Evolutionary conservation across 1,284 basidiomycete species (phyloP), one percentile per base, ranked within the genome.

Genomic region (Paramarasmius palmivorus): DNA sequence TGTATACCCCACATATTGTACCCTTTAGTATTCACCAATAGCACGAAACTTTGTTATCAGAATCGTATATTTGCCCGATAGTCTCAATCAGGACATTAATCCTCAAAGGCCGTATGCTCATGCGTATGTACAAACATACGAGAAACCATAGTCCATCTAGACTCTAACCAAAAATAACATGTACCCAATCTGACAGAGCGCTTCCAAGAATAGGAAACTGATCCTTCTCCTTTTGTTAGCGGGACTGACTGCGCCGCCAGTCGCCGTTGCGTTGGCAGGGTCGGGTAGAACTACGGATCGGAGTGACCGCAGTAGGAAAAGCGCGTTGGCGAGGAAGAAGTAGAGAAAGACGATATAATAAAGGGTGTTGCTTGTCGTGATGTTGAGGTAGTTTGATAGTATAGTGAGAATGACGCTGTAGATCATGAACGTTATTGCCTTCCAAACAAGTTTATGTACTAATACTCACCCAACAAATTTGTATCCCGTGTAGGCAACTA

Each of bases 391-490:
- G 6, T 82, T 81, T 0, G 81, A 79, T 0, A 88, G 65, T 6
- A 93, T 69, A 1, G 86, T 85, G 14, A 86, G 67, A 54, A 93
- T 91, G 15, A 93, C 88, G 2, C 90, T 92, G 61, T 5, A 47
- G 15, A 29, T 8, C 4, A 50, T 37, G 46, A 45, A 26, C 12
- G 26, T 29, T 55, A 44, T 58, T 22, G 19, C 35, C 20, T 6
- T 4, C 14, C n/a, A 34, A 17, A 12, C 9, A 25, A 12, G 3
- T n/a, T 29, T 44, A 29, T 12, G 17, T 10, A 29, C 39, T 8
- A 36, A 34, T 40, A 67, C 80, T 19, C 59, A 93, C 92, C 93
- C 94, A 42, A 98, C 93, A 65, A 99, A 99, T 68, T 99, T 99
- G 76, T 99, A 99, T 0, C 97, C 96, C 4, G 89, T 90, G 67